Base-by-base conservation (phyloP, 1,284 basidiomycete genomes). In the Xanthoconium separans region DNA sequence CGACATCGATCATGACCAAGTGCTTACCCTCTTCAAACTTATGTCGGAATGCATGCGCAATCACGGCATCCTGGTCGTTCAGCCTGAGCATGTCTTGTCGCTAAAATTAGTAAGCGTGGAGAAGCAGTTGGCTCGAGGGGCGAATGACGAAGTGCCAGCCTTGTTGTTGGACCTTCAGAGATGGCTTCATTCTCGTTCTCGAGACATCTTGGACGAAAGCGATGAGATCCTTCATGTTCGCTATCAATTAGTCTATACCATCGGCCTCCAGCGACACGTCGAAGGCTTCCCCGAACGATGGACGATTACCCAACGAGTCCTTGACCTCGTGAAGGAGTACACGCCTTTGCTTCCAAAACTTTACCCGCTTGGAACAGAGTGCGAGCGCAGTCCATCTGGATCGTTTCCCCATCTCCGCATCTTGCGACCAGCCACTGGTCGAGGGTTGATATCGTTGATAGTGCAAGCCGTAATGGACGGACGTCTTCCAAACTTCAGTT, bases 391-490 rank as follows among this genome's bases (percentile, higher is more conserved):
- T n/a, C 36, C 36, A 37, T n/a, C 36, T 18, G n/a, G 16, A 37
- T 37, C 16, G n/a, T 37, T 37, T n/a, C 36, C 16, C 36, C 36
- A 37, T 37, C 9, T 37, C 16, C 16, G 36, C 36, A 37, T 37
- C 36, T n/a, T 37, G 36, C 16, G 36, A 37, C 8, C 36, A 18
- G n/a, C 10, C 16, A n/a, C 36, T 9, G 36, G n/a, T 18, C 9
- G 10, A n/a, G 36, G n/a, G n/a, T 37, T n/a, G 5, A 37, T 37
- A n/a, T 37, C 36, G n/a, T 37, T 8, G 16, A 16, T 70, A 42
- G 64, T 66, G 0, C 22, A 64, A 16, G 66, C 71, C 27, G 55
- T 72, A 3, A 36, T 72, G 22, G 42, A 61, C 7, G 71, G 68
- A 9, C 39, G 36, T 2, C 56, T 66, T 31, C 55, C 60, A 6